Conservation (phyloP, 768 basidiomycete genomes). For the Lyophyllum decastes region DNA sequence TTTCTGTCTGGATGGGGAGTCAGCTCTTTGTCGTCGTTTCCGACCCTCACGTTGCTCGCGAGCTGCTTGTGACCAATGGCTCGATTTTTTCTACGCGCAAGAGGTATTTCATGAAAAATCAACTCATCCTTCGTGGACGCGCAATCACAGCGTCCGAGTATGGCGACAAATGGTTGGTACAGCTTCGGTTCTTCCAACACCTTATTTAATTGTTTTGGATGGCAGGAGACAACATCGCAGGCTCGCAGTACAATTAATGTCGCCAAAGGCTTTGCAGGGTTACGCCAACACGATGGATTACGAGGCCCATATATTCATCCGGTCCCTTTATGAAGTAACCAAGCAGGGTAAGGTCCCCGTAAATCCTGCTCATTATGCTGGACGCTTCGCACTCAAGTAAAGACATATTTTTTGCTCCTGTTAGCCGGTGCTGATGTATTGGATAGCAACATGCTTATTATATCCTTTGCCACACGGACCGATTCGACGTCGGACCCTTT, state of each 20-base stretch:
- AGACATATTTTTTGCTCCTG: neutral
- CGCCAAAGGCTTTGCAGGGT: conserved; percentile 31
- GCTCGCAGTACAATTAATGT: conserved; percentile 35
- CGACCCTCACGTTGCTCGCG: conserved; percentile 32
- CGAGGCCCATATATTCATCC: conserved; percentile 39
- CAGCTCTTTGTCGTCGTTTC: conserved; percentile 38
- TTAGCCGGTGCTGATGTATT: too few relatives aligned
- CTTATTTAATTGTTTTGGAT: neutral
- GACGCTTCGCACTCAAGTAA: conserved; percentile 31
- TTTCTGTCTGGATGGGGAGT: conserved; percentile 38
- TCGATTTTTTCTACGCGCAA: conserved; percentile 35
- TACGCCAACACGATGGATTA: conserved; percentile 37
- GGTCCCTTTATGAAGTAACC: conserved; percentile 32
- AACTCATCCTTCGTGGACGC: conserved; percentile 32
- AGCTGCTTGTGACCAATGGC: conserved; percentile 37
- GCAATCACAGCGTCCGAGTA: conserved; percentile 35
- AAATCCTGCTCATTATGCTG: conserved; percentile 37
- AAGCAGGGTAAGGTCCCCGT: conserved; percentile 31
- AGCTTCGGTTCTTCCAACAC: neutral
- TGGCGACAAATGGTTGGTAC: conserved; percentile 30
- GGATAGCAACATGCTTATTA: conserved; percentile 44
- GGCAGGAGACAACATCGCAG: conserved; percentile 41
- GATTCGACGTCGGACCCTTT: conserved; percentile 37
- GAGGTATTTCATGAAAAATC: conserved; percentile 35
- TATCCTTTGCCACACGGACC: conserved; percentile 43